Conservation (phyloP, 2,329 filamentous ascomycete genomes). For the Neophaeococcomyces aloes region DNA sequence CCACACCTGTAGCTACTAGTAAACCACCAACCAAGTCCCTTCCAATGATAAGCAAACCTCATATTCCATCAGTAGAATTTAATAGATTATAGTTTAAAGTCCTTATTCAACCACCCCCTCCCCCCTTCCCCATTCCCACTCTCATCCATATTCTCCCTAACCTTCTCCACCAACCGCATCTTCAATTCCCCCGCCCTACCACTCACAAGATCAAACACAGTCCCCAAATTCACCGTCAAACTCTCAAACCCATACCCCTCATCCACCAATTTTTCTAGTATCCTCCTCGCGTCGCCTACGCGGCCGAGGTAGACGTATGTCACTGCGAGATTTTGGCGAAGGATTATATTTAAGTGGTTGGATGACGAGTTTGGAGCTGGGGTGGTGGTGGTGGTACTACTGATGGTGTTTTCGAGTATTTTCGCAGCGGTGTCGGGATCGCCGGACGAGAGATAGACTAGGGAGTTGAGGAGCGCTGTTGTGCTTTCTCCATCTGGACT, state of each 20-base stretch:
- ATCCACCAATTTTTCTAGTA: slow-evolving; percentile 58
- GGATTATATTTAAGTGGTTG: too few species aligned
- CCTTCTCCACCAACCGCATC: slow-evolving; percentile 57
- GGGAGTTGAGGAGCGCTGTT: slow-evolving; percentile 44
- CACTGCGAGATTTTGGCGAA: slow-evolving; percentile 80
- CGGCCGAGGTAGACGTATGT: slow-evolving; percentile 71
- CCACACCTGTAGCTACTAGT: background rate
- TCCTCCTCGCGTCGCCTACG: slow-evolving; percentile 57
- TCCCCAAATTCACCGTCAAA: slow-evolving; percentile 78
- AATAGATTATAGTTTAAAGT: slow-evolving; percentile 62
- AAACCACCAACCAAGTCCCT: too few species aligned
- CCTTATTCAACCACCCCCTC: slow-evolving; percentile 60
- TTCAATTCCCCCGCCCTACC: slow-evolving; percentile 65
- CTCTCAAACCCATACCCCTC: slow-evolving; percentile 60
- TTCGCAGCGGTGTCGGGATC: slow-evolving; percentile 54
- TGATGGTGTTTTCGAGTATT: slow-evolving; percentile 6
- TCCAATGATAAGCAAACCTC: too few species aligned
- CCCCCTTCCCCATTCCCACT: too few species aligned
- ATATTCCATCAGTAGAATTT: too few species aligned
- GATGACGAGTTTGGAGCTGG: too few species aligned
- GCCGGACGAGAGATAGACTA: slow-evolving; percentile 70
- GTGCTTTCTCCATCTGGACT: slow-evolving; percentile 30
- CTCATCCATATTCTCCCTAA: too few species aligned
- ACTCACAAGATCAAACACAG: slow-evolving; percentile 83
- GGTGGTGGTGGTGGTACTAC: too few species aligned